Base-by-base conservation (phyloP, 306 rosid genomes). In the Dalbergia cultrata region DNA sequence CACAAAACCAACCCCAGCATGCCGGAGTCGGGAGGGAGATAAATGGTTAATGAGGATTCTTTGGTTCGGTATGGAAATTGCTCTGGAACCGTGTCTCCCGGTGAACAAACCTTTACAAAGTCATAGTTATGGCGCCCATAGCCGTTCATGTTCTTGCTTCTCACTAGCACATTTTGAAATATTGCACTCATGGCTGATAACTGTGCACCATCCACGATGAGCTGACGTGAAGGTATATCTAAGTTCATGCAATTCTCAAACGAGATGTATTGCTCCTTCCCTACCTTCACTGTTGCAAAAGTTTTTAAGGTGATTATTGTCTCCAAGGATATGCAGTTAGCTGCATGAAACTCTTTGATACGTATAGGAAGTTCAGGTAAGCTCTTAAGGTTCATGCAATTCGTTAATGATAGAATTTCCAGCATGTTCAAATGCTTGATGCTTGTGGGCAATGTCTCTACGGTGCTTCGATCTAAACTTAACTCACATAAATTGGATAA, bases 321-420 rank as follows among this genome's bases (percentile, higher is more conserved):
- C 35, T n/a, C 59, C 14, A 86, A 44, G 6, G 71, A 64, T 4
- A 19, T 49, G 77, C 84, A 82, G 13, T 58, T 37, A 6, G 2
- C 13, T 14, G 59, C 86, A 5, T 56, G 3, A 1, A 82, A 13
- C 33, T 13, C 0, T 43, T 1, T n/a, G 9, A 74, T 1, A 1
- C 0, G 17, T 37, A 3, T 19, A 12, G 86, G 80, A 67, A 86
- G 80, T 60, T 82, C 65, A 13, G 82, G 75, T 4, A 82, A 8
- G 78, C 19, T 35, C 8, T 2, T 22, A 39, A 86, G 89, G n/a
- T 62, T 82, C 13, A 0, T 0, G 21, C 85, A 80, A 4, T 0
- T 0, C 0, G 0, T 0, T 6, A 80, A 6, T 1, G 14, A 1
- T 1, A 80, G 17, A 12, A 0, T 0, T 0, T 9, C 2, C 1